A percentile compares a stretch with the other conserved stretches of the same genome.
Evolutionary conservation across 768 basidiomycete genomes (phyloP).

Genomic region (Harrya chromipes): DNA sequence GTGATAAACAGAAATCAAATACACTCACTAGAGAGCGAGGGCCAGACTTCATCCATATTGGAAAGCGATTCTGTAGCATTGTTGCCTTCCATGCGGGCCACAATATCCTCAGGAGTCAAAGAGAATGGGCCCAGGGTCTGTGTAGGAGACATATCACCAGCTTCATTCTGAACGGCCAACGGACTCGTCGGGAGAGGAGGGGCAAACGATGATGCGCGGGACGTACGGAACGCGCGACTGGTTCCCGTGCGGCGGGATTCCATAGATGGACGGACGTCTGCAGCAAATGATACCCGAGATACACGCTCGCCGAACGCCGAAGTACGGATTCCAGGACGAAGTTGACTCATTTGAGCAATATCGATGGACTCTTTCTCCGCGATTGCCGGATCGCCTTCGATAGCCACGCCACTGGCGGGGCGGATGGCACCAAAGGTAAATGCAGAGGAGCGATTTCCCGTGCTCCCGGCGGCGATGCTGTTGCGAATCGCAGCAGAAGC

Average conservation of each 20-base stretch:
- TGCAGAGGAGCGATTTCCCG: slow-evolving; percentile 38
- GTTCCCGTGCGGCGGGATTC: slow-evolving; percentile 43
- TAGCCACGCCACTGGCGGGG: slow-evolving; percentile 41
- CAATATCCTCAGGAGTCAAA: slow-evolving; percentile 61
- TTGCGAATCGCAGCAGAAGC: slow-evolving; percentile 72
- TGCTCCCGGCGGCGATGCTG: slow-evolving; percentile 51
- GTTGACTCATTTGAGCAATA: slow-evolving; percentile 36
- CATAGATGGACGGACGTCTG: slow-evolving; percentile 47
- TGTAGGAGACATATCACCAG: slow-evolving; percentile 39
- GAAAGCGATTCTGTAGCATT: slow-evolving; percentile 31
- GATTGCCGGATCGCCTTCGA: slow-evolving; percentile 38
- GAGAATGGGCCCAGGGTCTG: slow-evolving; percentile 41
- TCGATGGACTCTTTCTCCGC: slow-evolving; percentile 42
- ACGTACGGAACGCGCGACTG: slow-evolving; percentile 46
- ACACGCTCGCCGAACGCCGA: slow-evolving; percentile 48
- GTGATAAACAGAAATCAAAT: neutral
- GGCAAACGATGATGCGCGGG: slow-evolving; percentile 37
- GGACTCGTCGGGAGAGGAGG: slow-evolving; percentile 38
- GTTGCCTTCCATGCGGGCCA: slow-evolving; percentile 44
- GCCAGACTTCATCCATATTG: slow-evolving; percentile 58
- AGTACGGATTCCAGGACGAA: slow-evolving; percentile 55
- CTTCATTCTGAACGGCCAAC: slow-evolving; percentile 22
- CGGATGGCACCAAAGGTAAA: slow-evolving; percentile 63
- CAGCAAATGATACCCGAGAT: slow-evolving; percentile 69
- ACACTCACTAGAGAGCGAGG: slow-evolving; percentile 61